A percentile compares a stretch with the other conserved stretches of the same genome.
Evolutionary conservation across 139 green algal species (phyloP).

Genomic region (Chlamydomonas sphaeroides): DNA sequence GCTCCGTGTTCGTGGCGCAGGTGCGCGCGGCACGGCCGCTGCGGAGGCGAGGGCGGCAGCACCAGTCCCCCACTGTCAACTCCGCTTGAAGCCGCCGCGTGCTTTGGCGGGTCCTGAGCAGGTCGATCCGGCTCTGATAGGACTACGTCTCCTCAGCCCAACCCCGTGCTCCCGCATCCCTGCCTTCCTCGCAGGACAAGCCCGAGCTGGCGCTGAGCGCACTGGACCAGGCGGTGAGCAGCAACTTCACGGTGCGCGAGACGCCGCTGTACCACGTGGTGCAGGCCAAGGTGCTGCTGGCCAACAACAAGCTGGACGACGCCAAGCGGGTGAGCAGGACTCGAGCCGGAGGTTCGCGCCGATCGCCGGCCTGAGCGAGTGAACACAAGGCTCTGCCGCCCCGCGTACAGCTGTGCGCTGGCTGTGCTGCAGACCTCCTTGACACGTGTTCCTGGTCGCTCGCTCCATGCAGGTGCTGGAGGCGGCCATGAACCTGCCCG

Average conservation of each 20-base stretch:
- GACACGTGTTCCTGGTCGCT: neutral
- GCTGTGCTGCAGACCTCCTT: no score
- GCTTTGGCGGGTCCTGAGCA: no score
- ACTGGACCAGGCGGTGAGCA: conserved; percentile 66
- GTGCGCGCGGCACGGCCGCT: no score
- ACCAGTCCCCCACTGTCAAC: no score
- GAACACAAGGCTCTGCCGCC: no score
- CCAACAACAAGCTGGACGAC: conserved; percentile 62
- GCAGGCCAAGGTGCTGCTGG: conserved; percentile 66
- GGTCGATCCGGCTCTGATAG: no score
- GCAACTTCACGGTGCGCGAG: conserved; percentile 72
- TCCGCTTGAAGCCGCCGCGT: no score
- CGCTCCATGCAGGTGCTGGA: conserved; percentile 65
- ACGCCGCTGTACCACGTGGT: conserved; percentile 71
- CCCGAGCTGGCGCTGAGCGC: conserved; percentile 56
- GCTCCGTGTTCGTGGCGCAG: conserved; percentile 67
- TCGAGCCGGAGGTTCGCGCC: no score
- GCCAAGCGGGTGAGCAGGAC: conserved; percentile 65
- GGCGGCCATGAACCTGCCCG: conserved; percentile 65
- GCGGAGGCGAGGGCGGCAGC: no score
- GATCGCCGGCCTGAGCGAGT: no score
- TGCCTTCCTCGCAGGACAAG: conserved; percentile 45
- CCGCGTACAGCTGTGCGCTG: no score
- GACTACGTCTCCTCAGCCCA: neutral
- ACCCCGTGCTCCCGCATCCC: neutral